Percentiles rank a stretch among this genome's conserved stretches.
Evolutionary conservation across 345 rosid species (phyloP).

Genomic region (Linum usitatissimum): DNA sequence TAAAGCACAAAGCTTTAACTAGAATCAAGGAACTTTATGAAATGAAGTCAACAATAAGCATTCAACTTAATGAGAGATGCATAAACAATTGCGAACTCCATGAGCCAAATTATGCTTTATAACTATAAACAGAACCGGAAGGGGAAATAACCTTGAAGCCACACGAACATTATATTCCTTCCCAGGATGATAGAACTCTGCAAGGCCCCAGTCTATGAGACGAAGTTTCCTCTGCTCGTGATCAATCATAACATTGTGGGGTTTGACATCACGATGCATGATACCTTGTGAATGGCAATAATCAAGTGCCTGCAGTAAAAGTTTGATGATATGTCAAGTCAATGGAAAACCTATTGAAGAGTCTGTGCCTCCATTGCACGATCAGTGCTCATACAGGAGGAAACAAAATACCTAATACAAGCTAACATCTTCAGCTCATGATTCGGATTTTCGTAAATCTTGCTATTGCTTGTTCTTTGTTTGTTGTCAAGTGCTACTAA

Average conservation of each 20-base stretch:
- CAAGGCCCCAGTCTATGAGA: constrained; percentile 97
- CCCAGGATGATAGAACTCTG: constrained; percentile 96
- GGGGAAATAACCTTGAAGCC: constrained; percentile 60
- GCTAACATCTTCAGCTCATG: neutral
- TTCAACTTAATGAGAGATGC: neutral
- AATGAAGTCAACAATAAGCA: neutral
- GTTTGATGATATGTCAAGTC: neutral
- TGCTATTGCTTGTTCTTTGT: neutral
- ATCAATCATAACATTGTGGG: constrained; percentile 99
- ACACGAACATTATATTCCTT: constrained; percentile 95
- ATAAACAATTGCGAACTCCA: too few species aligned
- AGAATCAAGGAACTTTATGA: constrained; percentile 3
- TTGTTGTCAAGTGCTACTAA: neutral
- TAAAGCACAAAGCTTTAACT: neutral
- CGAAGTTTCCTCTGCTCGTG: constrained; percentile 92
- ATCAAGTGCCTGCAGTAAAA: constrained; percentile 69
- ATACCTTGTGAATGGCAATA: constrained; percentile 97
- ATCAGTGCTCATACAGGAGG: neutral
- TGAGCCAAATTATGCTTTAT: too few species aligned
- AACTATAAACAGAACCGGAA: neutral
- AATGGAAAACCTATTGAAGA: neutral
- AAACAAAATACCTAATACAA: neutral
- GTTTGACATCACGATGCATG: constrained; percentile 99
- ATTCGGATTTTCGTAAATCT: neutral
- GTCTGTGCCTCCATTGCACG: neutral